Percentiles rank a stretch among this genome's conserved stretches.
Evolutionary conservation across 768 basidiomycete genomes (phyloP).

Genomic region (Strobilomyces echinocephalus): DNA sequence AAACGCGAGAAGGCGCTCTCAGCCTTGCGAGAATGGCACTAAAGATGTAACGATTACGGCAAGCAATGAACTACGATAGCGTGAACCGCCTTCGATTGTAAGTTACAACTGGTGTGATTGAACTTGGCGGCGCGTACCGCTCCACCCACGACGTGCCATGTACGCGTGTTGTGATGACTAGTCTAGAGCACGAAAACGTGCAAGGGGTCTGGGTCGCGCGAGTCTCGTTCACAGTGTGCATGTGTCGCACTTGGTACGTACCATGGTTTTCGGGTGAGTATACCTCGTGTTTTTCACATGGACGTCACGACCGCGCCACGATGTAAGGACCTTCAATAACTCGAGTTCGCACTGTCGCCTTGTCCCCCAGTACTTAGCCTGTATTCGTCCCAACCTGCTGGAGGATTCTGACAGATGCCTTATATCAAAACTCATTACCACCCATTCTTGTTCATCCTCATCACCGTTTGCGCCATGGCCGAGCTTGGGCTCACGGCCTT

Average conservation of each 20-base stretch:
- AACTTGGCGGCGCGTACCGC: conserved; percentile 9
- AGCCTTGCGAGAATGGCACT: conserved; percentile 71
- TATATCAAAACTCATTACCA: conserved; percentile 53
- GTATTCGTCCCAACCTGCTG: conserved; percentile 6
- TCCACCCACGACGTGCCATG: conserved; percentile 9
- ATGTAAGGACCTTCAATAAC: conserved; percentile 21
- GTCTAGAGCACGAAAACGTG: conserved; percentile 11
- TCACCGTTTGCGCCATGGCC: conserved; percentile 62
- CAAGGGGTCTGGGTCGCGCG: conserved; percentile 4
- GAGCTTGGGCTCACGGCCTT: conserved; percentile 74
- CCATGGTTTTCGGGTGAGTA: conserved; percentile 6
- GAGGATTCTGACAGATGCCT: conserved; percentile 30
- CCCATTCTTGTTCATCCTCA: conserved; percentile 58
- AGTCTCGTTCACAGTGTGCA: conserved; percentile 1
- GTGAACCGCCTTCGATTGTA: conserved; percentile 11
- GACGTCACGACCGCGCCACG: conserved; percentile 23
- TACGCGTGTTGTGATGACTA: conserved; percentile 12
- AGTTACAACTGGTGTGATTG: conserved; percentile 3
- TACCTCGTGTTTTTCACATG: conserved; percentile 33
- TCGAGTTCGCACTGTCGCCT: conserved; percentile 5
- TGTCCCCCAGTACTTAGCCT: conserved; percentile 10
- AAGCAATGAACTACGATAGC: conserved; percentile 15
- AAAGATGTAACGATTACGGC: conserved; percentile 23
- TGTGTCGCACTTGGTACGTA: background rate
- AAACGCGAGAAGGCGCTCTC: conserved; percentile 85